Percentiles rank a stretch among this genome's conserved stretches.
Evolutionary conservation across 176 grass and related monocot species (phyloP).

Genomic region (Cocos nucifera): DNA sequence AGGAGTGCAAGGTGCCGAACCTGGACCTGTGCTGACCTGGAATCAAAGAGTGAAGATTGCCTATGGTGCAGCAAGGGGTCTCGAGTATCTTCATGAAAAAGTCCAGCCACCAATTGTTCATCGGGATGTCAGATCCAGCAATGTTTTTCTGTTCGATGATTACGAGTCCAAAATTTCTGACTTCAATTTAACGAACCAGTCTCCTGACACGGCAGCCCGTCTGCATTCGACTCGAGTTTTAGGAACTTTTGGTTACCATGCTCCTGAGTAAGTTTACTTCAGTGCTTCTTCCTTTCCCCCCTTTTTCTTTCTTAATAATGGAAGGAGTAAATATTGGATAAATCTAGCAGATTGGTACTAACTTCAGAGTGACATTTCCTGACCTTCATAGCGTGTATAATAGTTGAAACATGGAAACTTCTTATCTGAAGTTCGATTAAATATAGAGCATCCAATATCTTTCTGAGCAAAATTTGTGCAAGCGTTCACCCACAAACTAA

Average conservation of each 20-base stretch:
- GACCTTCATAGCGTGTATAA: no score
- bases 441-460: no score
- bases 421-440: no score
- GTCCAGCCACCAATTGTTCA: slow-evolving; percentile 64
- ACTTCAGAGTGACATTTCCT: no score
- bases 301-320: no score
- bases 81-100: slow-evolving; percentile 82
- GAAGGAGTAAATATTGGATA: no score
- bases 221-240: slow-evolving; percentile 95
- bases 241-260: slow-evolving; percentile 95
- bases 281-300: not conserved
- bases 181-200: slow-evolving; percentile 95
- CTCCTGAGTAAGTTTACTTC: slow-evolving; percentile 48
- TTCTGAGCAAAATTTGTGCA: no score
- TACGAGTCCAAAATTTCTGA: slow-evolving; percentile 70
- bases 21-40: slow-evolving; percentile 62
- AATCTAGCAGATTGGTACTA: no score
- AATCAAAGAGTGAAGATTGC: slow-evolving; percentile 60
- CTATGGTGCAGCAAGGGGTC: slow-evolving; percentile 64
- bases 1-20: slow-evolving; percentile 62
- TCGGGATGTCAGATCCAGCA: slow-evolving; percentile 90
- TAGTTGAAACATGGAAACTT: no score
- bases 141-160: slow-evolving; percentile 78
- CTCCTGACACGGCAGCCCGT: slow-evolving; percentile 68
- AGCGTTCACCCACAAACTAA: no score